phyloP scores from a whole-genome alignment of 352 stramenopile species.

The Globisporangium carolinianum region DNA sequence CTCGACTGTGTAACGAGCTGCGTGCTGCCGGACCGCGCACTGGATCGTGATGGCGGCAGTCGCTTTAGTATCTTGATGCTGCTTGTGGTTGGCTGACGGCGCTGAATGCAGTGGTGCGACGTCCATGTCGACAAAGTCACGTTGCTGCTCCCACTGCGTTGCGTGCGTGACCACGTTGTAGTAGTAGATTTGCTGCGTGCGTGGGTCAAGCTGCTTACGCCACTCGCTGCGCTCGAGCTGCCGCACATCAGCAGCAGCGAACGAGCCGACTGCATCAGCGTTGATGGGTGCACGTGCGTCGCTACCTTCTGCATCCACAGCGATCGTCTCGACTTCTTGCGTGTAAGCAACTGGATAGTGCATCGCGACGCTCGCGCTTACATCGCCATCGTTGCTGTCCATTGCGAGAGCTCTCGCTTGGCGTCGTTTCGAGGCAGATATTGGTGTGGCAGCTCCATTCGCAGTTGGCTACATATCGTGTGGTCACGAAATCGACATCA shows the following conservation, averaged over 20 bases:
- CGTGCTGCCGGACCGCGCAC: slow-evolving; percentile 35
- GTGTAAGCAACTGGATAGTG: too few species aligned
- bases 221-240: slow-evolving; percentile 19
- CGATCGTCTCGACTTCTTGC: neutral
- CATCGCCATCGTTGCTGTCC: too few species aligned
- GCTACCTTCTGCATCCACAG: too few species aligned
- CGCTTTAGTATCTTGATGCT: neutral
- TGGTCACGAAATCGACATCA: too few species aligned
- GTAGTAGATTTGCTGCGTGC: slow-evolving; percentile 31
- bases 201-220: slow-evolving; percentile 44
- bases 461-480: too few species aligned
- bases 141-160: slow-evolving; percentile 37
- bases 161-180: slow-evolving; percentile 34
- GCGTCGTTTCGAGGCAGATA: neutral
- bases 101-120: too few species aligned
- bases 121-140: slow-evolving; percentile 21
- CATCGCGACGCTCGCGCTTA: too few species aligned
- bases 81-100: neutral
- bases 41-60: slow-evolving; percentile 28
- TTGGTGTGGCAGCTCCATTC: too few species aligned
- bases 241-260: too few species aligned
- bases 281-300: neutral
- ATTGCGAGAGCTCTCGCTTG: neutral
- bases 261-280: neutral
- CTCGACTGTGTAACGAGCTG: slow-evolving; percentile 22